These are phyloP conservation scores for Tetratostichococcus sp. DNA, from an alignment of 139 green algal species.

Conservation along the genomic window DNA sequence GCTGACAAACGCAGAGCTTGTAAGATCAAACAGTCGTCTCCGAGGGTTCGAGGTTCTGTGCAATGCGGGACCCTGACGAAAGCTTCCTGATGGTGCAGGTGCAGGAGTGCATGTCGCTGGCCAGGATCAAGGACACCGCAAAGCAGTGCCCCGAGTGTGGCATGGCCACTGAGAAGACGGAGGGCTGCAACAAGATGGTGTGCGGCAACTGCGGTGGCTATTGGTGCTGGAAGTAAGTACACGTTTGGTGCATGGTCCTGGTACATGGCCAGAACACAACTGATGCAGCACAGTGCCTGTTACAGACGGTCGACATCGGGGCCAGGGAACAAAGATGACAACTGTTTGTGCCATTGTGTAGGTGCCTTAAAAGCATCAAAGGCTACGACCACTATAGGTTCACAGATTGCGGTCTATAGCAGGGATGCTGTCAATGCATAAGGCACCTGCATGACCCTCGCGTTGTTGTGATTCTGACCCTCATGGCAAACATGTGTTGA, in stretches of 20 bases:
- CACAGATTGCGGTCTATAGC: background rate
- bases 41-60: too few species aligned
- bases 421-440: too few species aligned
- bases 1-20: too few species aligned
- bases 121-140: constrained; percentile 30
- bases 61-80: too few species aligned
- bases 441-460: too few species aligned
- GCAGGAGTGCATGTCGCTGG: constrained; percentile 28
- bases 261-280: background rate
- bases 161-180: constrained; percentile 59
- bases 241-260: constrained; percentile 2
- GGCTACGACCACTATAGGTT: background rate
- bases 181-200: constrained; percentile 88
- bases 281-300: too few species aligned
- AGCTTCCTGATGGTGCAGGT: too few species aligned
- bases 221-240: constrained; percentile 62
- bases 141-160: constrained; percentile 64
- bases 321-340: constrained; percentile 5
- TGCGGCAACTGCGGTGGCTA: constrained; percentile 61
- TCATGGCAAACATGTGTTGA: too few species aligned
- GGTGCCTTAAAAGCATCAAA: background rate
- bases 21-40: too few species aligned
- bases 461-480: too few species aligned
- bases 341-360: background rate
- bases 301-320: too few species aligned